Percentiles rank a stretch among this genome's conserved stretches.
Conservation (phyloP, 257 asterid genomes). For the Capsicum rhomboideum region DNA sequence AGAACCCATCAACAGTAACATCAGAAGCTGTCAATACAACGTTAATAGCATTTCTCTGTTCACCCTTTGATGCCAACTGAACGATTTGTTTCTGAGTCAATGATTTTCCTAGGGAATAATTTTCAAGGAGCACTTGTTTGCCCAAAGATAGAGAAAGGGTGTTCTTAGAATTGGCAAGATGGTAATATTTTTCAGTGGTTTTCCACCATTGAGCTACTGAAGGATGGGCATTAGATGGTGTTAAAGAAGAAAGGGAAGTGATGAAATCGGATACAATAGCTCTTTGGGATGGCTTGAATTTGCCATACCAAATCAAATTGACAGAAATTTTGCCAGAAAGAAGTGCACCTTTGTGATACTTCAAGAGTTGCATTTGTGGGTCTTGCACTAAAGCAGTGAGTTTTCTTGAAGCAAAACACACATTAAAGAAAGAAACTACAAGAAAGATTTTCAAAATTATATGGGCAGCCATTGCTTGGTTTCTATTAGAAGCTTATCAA, state of each 20-base stretch:
- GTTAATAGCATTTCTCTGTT: constrained; percentile 35
- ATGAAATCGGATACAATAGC: constrained; percentile 63
- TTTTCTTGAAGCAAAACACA: constrained; percentile 24
- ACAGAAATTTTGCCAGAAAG: constrained; percentile 53
- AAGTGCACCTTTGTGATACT: constrained; percentile 70
- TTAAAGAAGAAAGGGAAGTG: constrained; percentile 29
- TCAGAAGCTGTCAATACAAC: constrained; percentile 49
- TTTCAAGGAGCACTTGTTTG: constrained; percentile 31
- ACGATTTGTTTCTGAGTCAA: constrained; percentile 42
- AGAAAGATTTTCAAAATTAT: constrained; percentile 11
- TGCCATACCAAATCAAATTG: constrained; percentile 63
- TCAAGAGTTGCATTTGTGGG: constrained; percentile 26
- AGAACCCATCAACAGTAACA: constrained; percentile 56
- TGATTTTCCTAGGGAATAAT: constrained; percentile 45
- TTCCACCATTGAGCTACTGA: constrained; percentile 77
- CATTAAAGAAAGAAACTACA: constrained; percentile 14
- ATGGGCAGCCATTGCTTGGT: constrained; percentile 18
- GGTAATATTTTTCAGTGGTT: constrained; percentile 51
- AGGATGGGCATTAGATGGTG: constrained; percentile 22
- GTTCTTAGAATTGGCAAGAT: constrained; percentile 35
- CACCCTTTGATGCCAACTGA: constrained; percentile 48
- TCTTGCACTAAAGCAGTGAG: constrained; percentile 14
- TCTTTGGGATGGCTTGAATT: constrained; percentile 54
- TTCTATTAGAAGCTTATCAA: neutral
- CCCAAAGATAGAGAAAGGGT: constrained; percentile 30